phyloP scores from a whole-genome alignment of 208 protist species.

The Leishmania major region DNA sequence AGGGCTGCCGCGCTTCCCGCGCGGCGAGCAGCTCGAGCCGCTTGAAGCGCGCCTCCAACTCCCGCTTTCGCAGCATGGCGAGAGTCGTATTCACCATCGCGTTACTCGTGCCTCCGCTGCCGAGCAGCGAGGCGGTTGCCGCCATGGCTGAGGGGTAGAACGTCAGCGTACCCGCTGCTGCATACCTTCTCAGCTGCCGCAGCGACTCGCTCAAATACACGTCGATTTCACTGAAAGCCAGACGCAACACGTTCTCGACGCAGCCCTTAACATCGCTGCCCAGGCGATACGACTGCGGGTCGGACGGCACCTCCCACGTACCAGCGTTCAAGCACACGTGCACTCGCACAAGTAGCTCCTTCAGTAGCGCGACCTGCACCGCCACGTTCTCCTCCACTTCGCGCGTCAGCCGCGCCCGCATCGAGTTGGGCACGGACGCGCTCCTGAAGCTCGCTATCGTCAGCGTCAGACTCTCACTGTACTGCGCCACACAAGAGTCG shows the following conservation, averaged over 20 bases:
- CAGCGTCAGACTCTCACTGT: constrained; percentile 32
- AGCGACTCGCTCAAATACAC: constrained; percentile 74
- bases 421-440: constrained; percentile 51
- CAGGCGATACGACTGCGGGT: constrained; percentile 37
- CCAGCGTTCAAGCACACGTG: constrained; percentile 31
- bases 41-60: constrained; percentile 68
- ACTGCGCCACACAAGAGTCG: constrained; percentile 22
- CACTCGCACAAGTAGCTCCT: constrained; percentile 31
- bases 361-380: constrained; percentile 34
- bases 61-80: constrained; percentile 45
- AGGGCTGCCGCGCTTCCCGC: constrained; percentile 30
- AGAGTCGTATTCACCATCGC: constrained; percentile 8
- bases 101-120: constrained; percentile 3
- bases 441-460: constrained; percentile 31
- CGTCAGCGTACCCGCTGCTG: constrained; percentile 16
- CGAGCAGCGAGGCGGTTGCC: constrained; percentile 8
- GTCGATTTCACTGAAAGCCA: constrained; percentile 60
- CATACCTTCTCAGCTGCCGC: constrained; percentile 55
- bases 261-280: constrained; percentile 45
- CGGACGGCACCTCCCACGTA: constrained; percentile 32
- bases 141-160: neutral
- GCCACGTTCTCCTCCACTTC: constrained; percentile 48
- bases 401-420: constrained; percentile 45
- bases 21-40: constrained; percentile 27
- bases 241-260: constrained; percentile 43